A percentile compares a stretch with the other conserved stretches of the same genome.
phyloP scores from a whole-genome alignment of 495 filamentous ascomycete species.

The Talaromyces borbonicus region DNA sequence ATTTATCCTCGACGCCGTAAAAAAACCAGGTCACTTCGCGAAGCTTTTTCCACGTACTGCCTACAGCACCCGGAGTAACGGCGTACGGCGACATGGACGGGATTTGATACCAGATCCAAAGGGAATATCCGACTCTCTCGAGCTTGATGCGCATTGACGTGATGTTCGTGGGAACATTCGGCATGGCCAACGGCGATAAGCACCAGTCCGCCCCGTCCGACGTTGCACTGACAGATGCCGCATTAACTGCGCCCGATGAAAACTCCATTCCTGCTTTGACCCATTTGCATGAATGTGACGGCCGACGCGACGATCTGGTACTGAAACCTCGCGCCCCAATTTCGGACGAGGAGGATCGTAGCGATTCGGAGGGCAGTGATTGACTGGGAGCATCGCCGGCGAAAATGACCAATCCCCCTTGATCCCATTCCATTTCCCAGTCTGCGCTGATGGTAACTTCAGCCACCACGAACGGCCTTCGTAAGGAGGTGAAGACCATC shows the following conservation, averaged over 20 bases:
- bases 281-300: constrained; percentile 39
- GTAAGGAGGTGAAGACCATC: constrained; percentile 46
- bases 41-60: constrained; percentile 46
- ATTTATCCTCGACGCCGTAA: constrained; percentile 50
- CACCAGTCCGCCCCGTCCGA: constrained; percentile 50
- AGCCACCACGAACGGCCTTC: constrained; percentile 42
- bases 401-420: constrained; percentile 68
- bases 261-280: constrained; percentile 52
- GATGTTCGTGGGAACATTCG: constrained; percentile 12
- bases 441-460: constrained; percentile 51
- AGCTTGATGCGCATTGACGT: constrained; percentile 46
- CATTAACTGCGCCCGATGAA: constrained; percentile 40
- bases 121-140: constrained; percentile 45
- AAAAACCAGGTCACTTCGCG: constrained; percentile 53
- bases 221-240: constrained; percentile 45
- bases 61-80: constrained; percentile 28
- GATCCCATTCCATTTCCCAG: constrained; percentile 53
- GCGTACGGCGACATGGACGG: constrained; percentile 27
- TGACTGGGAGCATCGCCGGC: constrained; percentile 59
- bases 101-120: constrained; percentile 50
- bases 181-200: constrained; percentile 33
- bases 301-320: not conserved
- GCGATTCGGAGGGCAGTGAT: constrained; percentile 20
- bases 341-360: constrained; percentile 4
- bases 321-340: not conserved